These are phyloP conservation scores for Podaxis sp. DNA, from an alignment of 768 basidiomycete species.

Conservation along the genomic window DNA sequence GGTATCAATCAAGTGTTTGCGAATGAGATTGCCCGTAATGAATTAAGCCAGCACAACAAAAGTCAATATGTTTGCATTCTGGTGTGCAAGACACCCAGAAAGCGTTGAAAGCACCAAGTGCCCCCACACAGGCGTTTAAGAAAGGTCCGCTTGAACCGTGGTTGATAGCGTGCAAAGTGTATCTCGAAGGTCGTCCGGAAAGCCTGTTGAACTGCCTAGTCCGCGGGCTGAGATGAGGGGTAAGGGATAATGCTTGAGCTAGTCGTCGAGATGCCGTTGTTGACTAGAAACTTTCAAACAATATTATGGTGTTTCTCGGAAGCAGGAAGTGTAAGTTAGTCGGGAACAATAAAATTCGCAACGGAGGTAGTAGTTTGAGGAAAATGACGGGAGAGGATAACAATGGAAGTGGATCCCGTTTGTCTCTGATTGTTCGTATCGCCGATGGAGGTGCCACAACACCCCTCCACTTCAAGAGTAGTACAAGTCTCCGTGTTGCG, in stretches of 20 bases:
- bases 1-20: background rate
- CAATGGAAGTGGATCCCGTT: slow-evolving; percentile 27
- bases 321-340: slow-evolving; percentile 30
- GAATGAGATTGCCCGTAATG: background rate
- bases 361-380: slow-evolving; percentile 36
- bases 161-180: background rate
- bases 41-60: background rate
- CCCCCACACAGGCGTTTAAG: background rate
- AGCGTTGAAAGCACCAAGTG: background rate
- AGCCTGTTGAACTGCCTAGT: background rate
- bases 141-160: background rate
- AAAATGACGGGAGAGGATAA: slow-evolving; percentile 36
- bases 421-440: slow-evolving; percentile 10
- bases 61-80: background rate
- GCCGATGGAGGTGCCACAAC: background rate
- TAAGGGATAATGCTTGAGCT: background rate
- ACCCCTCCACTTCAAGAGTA: background rate
- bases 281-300: slow-evolving; percentile 30
- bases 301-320: slow-evolving; percentile 48
- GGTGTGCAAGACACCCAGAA: background rate
- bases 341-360: slow-evolving; percentile 40
- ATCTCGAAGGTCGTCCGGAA: slow-evolving; percentile 1
- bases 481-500: background rate
- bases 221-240: slow-evolving; percentile 1
- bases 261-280: slow-evolving; percentile 9